Percentiles rank a stretch among this genome's conserved stretches.
phyloP scores from a whole-genome alignment of 176 grass and related monocot genomes.

The Eremochloa ophiuroides region DNA sequence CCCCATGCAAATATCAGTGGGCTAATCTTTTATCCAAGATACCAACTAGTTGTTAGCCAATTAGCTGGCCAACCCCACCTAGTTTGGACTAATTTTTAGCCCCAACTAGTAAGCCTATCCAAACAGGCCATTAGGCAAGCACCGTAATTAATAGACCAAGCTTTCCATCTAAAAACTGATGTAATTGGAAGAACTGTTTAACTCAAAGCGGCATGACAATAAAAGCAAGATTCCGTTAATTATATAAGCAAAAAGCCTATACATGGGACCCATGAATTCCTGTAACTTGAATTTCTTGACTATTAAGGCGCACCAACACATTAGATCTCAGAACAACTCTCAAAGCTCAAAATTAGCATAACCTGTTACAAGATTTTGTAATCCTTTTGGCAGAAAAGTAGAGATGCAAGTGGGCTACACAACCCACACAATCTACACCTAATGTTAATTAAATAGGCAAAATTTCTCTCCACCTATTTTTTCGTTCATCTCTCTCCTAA shows the following conservation, averaged over 20 bases:
- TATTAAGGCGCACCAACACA: background rate
- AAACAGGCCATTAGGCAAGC: background rate
- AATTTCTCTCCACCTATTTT: too few relatives aligned
- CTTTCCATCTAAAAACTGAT: background rate
- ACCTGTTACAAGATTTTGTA: background rate
- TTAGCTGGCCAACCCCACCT: background rate
- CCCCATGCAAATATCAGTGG: too few relatives aligned
- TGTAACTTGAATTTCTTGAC: background rate
- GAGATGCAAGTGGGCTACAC: too few relatives aligned
- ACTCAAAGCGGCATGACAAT: background rate
- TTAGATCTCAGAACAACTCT: background rate
- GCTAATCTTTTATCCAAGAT: too few relatives aligned
- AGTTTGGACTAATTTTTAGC: background rate
- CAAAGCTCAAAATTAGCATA: background rate
- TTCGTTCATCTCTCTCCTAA: too few relatives aligned
- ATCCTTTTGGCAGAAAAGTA: background rate
- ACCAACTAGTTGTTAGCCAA: background rate
- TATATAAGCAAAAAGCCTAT: background rate
- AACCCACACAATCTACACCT: too few relatives aligned
- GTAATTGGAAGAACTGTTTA: background rate
- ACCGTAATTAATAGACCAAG: background rate
- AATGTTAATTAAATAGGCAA: too few relatives aligned
- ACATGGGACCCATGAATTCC: background rate
- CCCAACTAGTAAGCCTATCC: background rate
- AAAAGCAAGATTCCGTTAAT: background rate